Evolutionary conservation across 495 filamentous ascomycete genomes (phyloP).

Genomic region (Penicillium paradoxum): DNA sequence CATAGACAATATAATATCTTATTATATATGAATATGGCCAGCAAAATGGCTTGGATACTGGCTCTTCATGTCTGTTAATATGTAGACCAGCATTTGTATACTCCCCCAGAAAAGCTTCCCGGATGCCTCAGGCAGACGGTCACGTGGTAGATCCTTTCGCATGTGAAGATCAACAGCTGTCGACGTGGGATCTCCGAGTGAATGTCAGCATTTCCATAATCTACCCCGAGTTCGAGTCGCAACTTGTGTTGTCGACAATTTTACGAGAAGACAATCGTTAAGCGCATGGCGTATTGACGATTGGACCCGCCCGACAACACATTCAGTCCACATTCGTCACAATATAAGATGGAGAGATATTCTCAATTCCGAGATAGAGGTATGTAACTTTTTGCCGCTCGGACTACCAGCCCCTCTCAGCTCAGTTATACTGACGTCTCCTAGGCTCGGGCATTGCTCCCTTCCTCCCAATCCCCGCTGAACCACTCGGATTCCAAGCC

Average conservation of each 20-base stretch:
- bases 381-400: slow-evolving; percentile 27
- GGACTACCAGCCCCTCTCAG: neutral
- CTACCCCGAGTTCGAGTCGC: neutral
- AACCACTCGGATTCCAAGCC: slow-evolving; percentile 54
- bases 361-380: slow-evolving; percentile 94
- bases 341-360: slow-evolving; percentile 81
- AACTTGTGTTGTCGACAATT: neutral
- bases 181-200: neutral
- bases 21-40: too few relatives aligned
- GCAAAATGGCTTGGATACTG: too few relatives aligned
- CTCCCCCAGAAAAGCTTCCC: neutral
- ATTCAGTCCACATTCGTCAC: neutral
- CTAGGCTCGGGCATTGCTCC: slow-evolving; percentile 93
- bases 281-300: neutral
- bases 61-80: too few relatives aligned
- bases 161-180: slow-evolving; percentile 8
- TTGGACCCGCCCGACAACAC: neutral
- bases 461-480: slow-evolving; percentile 74
- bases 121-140: neutral
- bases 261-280: neutral
- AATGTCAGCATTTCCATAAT: neutral
- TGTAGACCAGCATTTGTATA: too few relatives aligned
- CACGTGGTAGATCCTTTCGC: slow-evolving; percentile 1
- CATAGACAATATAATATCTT: too few relatives aligned
- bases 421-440: slow-evolving; percentile 4